These are phyloP conservation scores for Malassezia globosa DNA, from an alignment of 1,284 basidiomycete genomes.

Conservation along the genomic window DNA sequence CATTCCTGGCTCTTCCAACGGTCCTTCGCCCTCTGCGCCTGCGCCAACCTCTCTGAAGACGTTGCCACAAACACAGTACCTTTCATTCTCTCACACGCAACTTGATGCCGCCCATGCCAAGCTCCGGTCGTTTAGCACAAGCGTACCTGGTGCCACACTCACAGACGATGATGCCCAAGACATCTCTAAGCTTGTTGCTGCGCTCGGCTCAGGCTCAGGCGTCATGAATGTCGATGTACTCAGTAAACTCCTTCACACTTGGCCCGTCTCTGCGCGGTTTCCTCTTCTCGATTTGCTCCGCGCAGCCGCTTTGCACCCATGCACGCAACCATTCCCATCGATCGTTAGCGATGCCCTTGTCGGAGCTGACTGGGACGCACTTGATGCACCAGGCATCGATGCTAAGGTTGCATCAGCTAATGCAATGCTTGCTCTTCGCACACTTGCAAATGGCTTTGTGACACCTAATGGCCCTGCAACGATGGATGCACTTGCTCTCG, in stretches of 20 bases:
- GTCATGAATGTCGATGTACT: constrained; percentile 22
- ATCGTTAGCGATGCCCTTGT: constrained; percentile 59
- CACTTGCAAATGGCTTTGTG: constrained; percentile 64
- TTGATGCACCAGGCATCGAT: constrained; percentile 49
- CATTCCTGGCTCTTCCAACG: constrained; percentile 46
- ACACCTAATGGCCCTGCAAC: constrained; percentile 42
- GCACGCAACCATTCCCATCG: constrained; percentile 51
- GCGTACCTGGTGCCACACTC: constrained; percentile 53
- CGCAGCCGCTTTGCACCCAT: constrained; percentile 58
- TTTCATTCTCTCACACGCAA: constrained; percentile 77
- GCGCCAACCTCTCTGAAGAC: constrained; percentile 29
- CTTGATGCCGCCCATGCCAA: constrained; percentile 75
- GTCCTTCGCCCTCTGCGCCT: constrained; percentile 46
- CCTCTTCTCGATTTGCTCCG: constrained; percentile 83
- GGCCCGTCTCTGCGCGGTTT: constrained; percentile 70
- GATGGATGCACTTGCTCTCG: constrained; percentile 36
- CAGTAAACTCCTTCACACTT: constrained; percentile 57
- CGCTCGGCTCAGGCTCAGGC: constrained; percentile 49
- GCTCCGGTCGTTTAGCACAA: constrained; percentile 62
- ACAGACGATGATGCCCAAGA: constrained; percentile 60
- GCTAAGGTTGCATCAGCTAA: constrained; percentile 71
- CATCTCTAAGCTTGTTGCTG: constrained; percentile 59
- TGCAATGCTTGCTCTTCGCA: constrained; percentile 68
- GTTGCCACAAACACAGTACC: constrained; percentile 37
- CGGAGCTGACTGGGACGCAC: constrained; percentile 59